phyloP scores from a whole-genome alignment of 768 basidiomycete genomes.

The Mycena vitilis region DNA sequence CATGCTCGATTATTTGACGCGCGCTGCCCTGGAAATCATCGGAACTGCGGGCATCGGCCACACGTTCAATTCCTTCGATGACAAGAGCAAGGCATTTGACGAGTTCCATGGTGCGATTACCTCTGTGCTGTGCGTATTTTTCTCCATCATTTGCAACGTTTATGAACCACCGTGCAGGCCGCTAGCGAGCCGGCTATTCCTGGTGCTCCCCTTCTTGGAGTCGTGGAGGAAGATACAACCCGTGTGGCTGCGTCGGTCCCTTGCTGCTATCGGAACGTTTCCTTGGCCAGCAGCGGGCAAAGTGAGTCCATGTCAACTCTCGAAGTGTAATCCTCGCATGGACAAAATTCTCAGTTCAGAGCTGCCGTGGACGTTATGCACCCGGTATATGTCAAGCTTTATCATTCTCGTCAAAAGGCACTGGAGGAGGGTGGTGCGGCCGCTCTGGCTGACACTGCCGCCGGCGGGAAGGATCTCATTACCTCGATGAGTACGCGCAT shows the following conservation, averaged over 20 bases:
- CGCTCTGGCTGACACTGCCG: conserved; percentile 36
- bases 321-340: neutral
- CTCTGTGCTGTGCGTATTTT: conserved; percentile 21
- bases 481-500: conserved; percentile 38
- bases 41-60: conserved; percentile 40
- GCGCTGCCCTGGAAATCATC: conserved; percentile 40
- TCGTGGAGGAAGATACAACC: conserved; percentile 40
- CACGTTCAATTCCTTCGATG: conserved; percentile 33
- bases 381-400: conserved; percentile 37
- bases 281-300: conserved; percentile 39
- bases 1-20: conserved; percentile 38
- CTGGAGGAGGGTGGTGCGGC: conserved; percentile 37
- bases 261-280: conserved; percentile 33
- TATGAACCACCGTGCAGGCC: conserved; percentile 32
- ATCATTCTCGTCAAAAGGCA: conserved; percentile 33
- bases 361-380: conserved; percentile 38
- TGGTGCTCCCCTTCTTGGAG: conserved; percentile 41
- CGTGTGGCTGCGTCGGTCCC: conserved; percentile 39
- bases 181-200: conserved; percentile 39
- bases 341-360: conserved; percentile 37
- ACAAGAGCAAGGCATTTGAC: conserved; percentile 25
- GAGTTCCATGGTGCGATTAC: conserved; percentile 34
- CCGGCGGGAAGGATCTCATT: conserved; percentile 40
- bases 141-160: neutral
- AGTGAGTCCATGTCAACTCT: conserved; percentile 21